These are phyloP conservation scores for Glycyrrhiza uralensis DNA, from an alignment of 306 rosid genomes.

Conservation along the genomic window DNA sequence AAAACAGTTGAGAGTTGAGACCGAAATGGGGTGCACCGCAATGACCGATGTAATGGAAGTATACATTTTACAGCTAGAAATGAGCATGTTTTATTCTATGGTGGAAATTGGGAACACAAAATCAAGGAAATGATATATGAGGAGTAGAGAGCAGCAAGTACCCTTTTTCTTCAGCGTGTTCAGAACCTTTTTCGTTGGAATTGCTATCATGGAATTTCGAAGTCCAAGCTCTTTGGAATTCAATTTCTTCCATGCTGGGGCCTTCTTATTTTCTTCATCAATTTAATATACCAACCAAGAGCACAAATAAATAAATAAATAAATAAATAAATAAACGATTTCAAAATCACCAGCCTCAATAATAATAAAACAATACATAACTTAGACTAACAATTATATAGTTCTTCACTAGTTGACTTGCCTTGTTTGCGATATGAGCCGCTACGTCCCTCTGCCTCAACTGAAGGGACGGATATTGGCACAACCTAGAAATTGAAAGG, in stretches of 20 bases:
- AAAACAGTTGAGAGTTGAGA: background rate
- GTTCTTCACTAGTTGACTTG: constrained; percentile 18
- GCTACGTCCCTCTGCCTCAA: constrained; percentile 39
- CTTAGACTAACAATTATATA: background rate
- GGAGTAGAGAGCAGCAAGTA: constrained; percentile 21
- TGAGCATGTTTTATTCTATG: background rate
- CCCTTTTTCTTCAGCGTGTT: constrained; percentile 63
- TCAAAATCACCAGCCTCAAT: too few species aligned
- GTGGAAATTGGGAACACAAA: background rate
- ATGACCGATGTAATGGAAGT: background rate
- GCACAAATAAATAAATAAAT: too few species aligned
- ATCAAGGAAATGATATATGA: background rate
- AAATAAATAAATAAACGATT: too few species aligned
- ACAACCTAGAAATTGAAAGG: constrained; percentile 29
- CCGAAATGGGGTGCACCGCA: background rate
- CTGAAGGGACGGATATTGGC: constrained; percentile 34
- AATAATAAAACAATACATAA: too few species aligned
- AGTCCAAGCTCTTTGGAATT: constrained; percentile 77
- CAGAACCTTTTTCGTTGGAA: constrained; percentile 64
- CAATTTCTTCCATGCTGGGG: constrained; percentile 58
- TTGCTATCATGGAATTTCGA: constrained; percentile 58
- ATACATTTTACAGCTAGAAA: background rate
- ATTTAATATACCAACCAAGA: constrained; percentile 1
- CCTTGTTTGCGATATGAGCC: constrained; percentile 32
- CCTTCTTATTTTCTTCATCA: constrained; percentile 35